Conservation (phyloP, 441 rosid species). For the Adansonia rubrostipa region DNA sequence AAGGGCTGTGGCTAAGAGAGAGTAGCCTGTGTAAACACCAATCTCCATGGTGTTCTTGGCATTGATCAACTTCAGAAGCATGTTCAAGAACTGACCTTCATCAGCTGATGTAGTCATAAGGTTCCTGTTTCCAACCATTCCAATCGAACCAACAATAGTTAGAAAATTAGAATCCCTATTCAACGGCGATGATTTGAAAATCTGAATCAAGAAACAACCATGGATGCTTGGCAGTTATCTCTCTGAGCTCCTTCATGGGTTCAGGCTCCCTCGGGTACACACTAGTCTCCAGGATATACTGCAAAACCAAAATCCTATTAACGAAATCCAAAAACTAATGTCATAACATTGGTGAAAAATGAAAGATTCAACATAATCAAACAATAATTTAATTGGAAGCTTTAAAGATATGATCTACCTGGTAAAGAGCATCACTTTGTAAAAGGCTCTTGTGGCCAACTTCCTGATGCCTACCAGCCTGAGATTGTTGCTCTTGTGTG, state of each 20-base stretch:
- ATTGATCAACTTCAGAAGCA: slow-evolving; percentile 85
- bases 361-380: neutral
- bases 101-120: slow-evolving; percentile 93
- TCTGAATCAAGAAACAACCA: slow-evolving; percentile 46
- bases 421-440: slow-evolving; percentile 89
- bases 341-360: neutral
- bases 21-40: slow-evolving; percentile 96
- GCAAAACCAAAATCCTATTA: slow-evolving; percentile 11
- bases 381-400: too few species aligned
- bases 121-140: slow-evolving; percentile 30
- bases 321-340: neutral
- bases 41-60: slow-evolving; percentile 99
- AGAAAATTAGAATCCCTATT: too few species aligned
- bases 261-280: slow-evolving; percentile 96
- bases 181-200: too few species aligned
- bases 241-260: slow-evolving; percentile 92
- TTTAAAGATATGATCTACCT: slow-evolving; percentile 42
- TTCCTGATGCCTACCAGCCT: slow-evolving; percentile 67
- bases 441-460: slow-evolving; percentile 92
- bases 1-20: slow-evolving; percentile 94
- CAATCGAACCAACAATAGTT: too few species aligned
- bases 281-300: slow-evolving; percentile 97
- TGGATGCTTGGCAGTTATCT: slow-evolving; percentile 86
- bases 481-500: slow-evolving; percentile 48
- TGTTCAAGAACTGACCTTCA: slow-evolving; percentile 87